Conservation (phyloP, 1,284 basidiomycete species). For the Garcileccinum viscosum region DNA sequence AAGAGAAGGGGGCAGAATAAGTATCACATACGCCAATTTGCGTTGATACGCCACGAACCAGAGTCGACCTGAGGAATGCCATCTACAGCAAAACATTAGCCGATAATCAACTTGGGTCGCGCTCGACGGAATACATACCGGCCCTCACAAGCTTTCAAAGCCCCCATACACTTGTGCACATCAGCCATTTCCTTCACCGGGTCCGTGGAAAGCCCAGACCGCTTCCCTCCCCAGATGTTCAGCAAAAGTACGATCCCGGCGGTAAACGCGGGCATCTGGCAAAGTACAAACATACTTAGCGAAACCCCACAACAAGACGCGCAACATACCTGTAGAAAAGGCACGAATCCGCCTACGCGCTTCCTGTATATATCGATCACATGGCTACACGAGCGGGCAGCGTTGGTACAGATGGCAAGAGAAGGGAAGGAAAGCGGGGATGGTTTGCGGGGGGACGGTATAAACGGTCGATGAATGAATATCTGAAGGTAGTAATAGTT, state of each 20-base stretch:
- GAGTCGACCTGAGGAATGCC: constrained; percentile 37
- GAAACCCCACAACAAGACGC: not conserved
- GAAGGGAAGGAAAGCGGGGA: constrained; percentile 71
- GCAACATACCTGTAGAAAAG: constrained; percentile 49
- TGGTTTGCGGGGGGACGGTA: constrained; percentile 68
- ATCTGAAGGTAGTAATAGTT: constrained; percentile 80
- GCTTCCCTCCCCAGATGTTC: constrained; percentile 60
- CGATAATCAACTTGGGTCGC: not conserved
- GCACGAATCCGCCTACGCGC: constrained; percentile 37
- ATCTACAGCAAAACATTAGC: constrained; percentile 20
- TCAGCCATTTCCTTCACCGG: constrained; percentile 63
- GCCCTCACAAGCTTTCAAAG: constrained; percentile 46
- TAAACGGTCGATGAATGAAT: constrained; percentile 82
- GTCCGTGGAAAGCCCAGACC: constrained; percentile 54
- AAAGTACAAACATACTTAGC: constrained; percentile 11
- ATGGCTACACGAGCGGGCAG: constrained; percentile 79
- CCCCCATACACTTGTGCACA: constrained; percentile 66
- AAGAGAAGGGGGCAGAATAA: not conserved
- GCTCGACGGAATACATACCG: constrained; percentile 22
- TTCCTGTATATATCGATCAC: constrained; percentile 64
- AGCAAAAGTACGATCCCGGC: constrained; percentile 58
- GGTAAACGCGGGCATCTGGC: constrained; percentile 47
- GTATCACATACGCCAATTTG: not conserved
- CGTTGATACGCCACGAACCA: constrained; percentile 27
- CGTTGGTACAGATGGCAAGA: constrained; percentile 84